Percentiles rank a stretch among this genome's conserved stretches.
phyloP scores from a whole-genome alignment of 495 filamentous ascomycete species.

The Collariella sp. region DNA sequence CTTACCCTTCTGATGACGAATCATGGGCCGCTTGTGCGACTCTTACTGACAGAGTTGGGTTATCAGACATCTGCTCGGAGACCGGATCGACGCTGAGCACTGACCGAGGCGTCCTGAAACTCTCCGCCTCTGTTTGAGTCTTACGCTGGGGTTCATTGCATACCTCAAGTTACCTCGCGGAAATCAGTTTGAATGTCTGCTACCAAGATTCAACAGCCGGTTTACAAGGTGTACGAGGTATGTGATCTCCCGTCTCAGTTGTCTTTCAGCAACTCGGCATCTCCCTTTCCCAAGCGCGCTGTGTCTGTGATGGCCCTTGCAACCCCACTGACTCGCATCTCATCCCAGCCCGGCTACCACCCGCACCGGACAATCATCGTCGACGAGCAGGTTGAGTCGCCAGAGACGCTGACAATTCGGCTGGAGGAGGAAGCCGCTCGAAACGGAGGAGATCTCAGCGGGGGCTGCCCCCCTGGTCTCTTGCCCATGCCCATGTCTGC shows the following conservation, averaged over 20 bases:
- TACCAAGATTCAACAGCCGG: slow-evolving; percentile 39
- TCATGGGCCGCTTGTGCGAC: not conserved
- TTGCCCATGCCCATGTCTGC: slow-evolving; percentile 41
- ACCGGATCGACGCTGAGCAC: not conserved
- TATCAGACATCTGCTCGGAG: not conserved
- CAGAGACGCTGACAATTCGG: slow-evolving; percentile 41
- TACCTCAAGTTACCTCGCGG: not conserved
- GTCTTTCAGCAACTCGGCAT: too few relatives aligned
- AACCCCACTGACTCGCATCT: not conserved
- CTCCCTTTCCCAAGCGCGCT: too few relatives aligned
- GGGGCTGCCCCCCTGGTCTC: slow-evolving; percentile 44
- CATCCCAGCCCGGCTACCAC: slow-evolving; percentile 37
- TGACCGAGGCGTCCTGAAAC: not conserved
- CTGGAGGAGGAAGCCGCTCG: slow-evolving; percentile 41
- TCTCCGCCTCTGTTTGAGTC: not conserved
- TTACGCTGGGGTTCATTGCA: not conserved
- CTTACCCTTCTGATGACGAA: slow-evolving; percentile 5
- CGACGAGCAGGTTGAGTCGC: slow-evolving; percentile 41
- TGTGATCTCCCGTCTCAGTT: slow-evolving; percentile 21
- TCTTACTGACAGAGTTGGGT: not conserved
- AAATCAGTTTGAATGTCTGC: slow-evolving; percentile 45
- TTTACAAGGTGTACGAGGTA: slow-evolving; percentile 46
- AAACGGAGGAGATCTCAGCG: slow-evolving; percentile 41
- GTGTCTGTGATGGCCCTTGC: too few relatives aligned
- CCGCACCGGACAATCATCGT: slow-evolving; percentile 42